Conservation (phyloP, 2,329 filamentous ascomycete species). For the Cercospora sojina region DNA sequence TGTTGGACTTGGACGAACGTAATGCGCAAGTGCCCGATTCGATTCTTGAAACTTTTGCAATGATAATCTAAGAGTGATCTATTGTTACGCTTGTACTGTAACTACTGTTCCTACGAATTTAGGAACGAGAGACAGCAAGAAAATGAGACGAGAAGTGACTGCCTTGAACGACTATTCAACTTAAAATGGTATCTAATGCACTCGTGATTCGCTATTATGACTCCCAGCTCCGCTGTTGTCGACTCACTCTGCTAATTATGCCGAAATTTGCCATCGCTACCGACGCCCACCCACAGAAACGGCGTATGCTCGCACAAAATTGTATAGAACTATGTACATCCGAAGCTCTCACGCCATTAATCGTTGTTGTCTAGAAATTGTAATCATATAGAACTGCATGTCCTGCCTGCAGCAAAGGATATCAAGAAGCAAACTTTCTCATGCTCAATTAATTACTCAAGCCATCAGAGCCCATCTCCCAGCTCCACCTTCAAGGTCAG, state of each 20-base stretch:
- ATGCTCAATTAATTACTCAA: slow-evolving; percentile 3
- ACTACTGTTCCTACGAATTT: no score
- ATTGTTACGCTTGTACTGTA: background rate
- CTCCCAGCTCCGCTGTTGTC: background rate
- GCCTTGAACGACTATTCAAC: background rate
- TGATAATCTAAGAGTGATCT: background rate
- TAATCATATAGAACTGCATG: background rate
- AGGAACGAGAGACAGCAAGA: background rate
- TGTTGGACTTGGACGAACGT: background rate
- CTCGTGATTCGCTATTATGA: background rate
- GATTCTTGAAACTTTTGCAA: background rate
- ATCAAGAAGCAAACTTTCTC: background rate
- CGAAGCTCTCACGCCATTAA: background rate
- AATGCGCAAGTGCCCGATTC: background rate
- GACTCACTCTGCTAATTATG: background rate
- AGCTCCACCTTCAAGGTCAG: background rate
- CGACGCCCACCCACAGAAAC: background rate
- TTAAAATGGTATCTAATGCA: background rate
- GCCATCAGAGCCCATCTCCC: background rate
- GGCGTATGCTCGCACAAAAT: background rate
- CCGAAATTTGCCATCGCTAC: background rate
- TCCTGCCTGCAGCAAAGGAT: background rate
- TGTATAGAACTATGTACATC: background rate
- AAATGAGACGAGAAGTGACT: background rate
- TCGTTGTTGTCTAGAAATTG: background rate